Percentiles rank a stretch among this genome's conserved stretches.
phyloP scores from a whole-genome alignment of 164 flowering plant genomes.

The Malania oleifera region DNA sequence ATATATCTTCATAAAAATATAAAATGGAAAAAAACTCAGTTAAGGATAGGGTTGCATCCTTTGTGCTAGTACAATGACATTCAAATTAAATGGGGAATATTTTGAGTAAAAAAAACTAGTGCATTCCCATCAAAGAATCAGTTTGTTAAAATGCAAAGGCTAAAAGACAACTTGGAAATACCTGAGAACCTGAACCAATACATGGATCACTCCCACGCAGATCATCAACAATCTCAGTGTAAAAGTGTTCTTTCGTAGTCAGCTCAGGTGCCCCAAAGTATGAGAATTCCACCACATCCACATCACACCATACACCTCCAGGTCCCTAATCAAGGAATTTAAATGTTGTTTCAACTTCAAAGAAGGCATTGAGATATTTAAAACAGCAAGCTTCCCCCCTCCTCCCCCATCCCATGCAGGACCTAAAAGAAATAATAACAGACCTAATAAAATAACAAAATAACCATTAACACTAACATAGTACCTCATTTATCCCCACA shows the following conservation, averaged over 20 bases:
- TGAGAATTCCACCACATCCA: slow-evolving; percentile 74
- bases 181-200: slow-evolving; percentile 86
- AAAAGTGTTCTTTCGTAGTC: slow-evolving; percentile 62
- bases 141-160: neutral
- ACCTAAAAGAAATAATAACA: too few species aligned
- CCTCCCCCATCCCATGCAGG: too few species aligned
- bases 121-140: neutral
- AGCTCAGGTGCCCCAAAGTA: slow-evolving; percentile 75
- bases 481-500: too few species aligned
- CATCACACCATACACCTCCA: slow-evolving; percentile 83
- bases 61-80: too few species aligned
- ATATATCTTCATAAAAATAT: too few species aligned
- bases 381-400: too few species aligned
- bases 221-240: slow-evolving; percentile 69
- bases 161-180: slow-evolving; percentile 12
- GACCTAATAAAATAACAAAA: too few species aligned
- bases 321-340: slow-evolving; percentile 47
- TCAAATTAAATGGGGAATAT: neutral
- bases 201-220: slow-evolving; percentile 64
- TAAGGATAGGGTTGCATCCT: too few species aligned
- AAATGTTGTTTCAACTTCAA: neutral
- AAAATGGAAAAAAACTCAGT: too few species aligned
- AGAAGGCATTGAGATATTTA: too few species aligned
- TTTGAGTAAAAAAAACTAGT: neutral
- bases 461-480: too few species aligned